Base-by-base conservation (phyloP, 345 rosid species). In the Dovyalis caffra region DNA sequence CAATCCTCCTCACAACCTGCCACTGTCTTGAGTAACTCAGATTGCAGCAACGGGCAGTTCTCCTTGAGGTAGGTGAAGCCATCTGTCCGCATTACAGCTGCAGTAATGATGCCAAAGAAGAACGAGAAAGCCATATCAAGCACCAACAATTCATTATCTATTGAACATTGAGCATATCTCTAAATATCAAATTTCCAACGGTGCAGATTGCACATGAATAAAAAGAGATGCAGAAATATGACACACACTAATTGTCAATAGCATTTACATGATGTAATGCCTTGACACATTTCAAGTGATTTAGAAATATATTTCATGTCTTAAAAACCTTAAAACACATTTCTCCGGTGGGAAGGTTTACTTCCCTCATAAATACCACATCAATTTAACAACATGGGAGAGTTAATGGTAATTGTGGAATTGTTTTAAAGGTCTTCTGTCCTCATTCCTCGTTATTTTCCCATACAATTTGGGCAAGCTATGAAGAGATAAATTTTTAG, bases 1-100 rank as follows among this genome's bases (percentile, higher is more conserved):
- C 86, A 79, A 58, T 82, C 88, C 65, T 91, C 95, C 65, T 89
- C 90, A 2, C 91, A 86, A 68, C 97, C 97, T 16, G 90, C 90
- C 76, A 87, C 87, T 0, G 84, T 79, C 64, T 85, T 89, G 72
- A 89, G 80, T 21, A 89, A 79, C 83, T 87, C 92, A 0, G 90
- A 89, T 73, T 85, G 90, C 62, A 87, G 83, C 16, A 77, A 70
- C 16, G 84, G 85, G 74, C 70, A 79, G 71, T 83, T 85, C 77
- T 87, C 92, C 75, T 84, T 84, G n/a, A 89, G 77, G 82, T 80
- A 79, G 67, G 78, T 80, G 35, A 89, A 89, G 26, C 90, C 87
- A 11, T 89, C 92, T 11, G 90, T 77, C 49, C 87, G 82, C 89
- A 89, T 87, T 16, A 89, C 90, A 83, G 87, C 92, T 87, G 92